Evolutionary conservation across 768 basidiomycete genomes (phyloP), one percentile per base, ranked within the genome.

Genomic region (Suillus subaureus): DNA sequence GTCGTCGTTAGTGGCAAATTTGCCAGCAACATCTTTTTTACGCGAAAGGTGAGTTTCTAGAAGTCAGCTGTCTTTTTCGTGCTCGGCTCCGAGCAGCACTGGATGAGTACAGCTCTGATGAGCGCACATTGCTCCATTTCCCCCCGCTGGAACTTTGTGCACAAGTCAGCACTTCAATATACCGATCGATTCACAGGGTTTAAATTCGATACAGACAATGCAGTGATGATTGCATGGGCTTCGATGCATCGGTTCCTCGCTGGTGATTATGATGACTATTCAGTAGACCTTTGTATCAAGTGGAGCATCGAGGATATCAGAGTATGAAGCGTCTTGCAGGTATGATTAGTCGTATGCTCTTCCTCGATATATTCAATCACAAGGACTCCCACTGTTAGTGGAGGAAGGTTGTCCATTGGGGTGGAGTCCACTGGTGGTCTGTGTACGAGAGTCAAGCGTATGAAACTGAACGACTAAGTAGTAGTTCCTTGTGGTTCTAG

Each of bases 201-300:
- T 43, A 18, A 42, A 28, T 33, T n/a, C n/a, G n/a, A 0, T 40
- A 26, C 68, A 96, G 97, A 98, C 71, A 99, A 98, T 75, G 97
- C 97, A 1, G 96, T 87, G 11, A 99, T 99, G 97, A 93, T 98
- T 69, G 97, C 86, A 2, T 97, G 91, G 92, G 92, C 96, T 4
- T 89, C 93, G 0, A 90, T 96, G 84, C 79, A 89, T 70, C 87
- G 95, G 15, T 92, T 97, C 67, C 81, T 90, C 31, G 79, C 79
- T 0, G 80, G 79, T 4, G 87, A 90, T 64, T 77, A 83, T 52
- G 90, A 90, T 70, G 79, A 84, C 9, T 93, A 89, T 68, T 79
- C 82, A 28, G 81, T 91, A 16, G 83, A 84, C 26, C 78, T 90
- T 8, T 79, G 83, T 39, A 79, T 91, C 18, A 90, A 89, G 73